Evolutionary conservation across 2,329 filamentous ascomycete species (phyloP).

Genomic region (Pseudogymnoascus sp.): DNA sequence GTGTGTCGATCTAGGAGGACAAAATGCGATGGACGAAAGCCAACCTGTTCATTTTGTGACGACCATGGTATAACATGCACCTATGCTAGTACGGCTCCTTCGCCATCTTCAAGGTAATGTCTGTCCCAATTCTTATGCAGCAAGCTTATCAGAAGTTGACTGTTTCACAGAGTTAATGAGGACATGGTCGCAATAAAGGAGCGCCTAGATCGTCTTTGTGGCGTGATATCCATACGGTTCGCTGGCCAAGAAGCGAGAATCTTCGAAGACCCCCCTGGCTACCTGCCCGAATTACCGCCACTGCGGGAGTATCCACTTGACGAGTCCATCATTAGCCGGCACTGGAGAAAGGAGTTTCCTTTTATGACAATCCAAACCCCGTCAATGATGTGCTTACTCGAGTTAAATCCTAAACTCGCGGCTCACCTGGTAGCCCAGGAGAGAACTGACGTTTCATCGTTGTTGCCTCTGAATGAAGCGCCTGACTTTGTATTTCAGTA

Average conservation of each 20-base stretch:
- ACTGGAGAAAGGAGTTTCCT: conserved; percentile 16
- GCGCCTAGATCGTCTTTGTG: conserved; percentile 11
- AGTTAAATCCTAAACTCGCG: conserved; percentile 11
- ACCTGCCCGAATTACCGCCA: background rate
- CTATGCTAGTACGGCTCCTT: conserved; percentile 5
- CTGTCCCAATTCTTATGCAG: background rate
- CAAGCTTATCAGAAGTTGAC: background rate
- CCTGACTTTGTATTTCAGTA: conserved; percentile 15
- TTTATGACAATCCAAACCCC: conserved; percentile 18
- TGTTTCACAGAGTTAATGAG: background rate
- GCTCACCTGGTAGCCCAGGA: conserved; percentile 14
- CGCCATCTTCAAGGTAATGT: conserved; percentile 12
- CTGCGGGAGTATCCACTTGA: conserved; percentile 14
- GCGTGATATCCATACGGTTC: conserved; percentile 6
- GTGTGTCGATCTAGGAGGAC: conserved; percentile 21
- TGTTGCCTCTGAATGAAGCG: conserved; percentile 15
- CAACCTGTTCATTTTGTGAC: conserved; percentile 20
- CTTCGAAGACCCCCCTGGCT: background rate
- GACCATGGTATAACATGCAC: conserved; percentile 16
- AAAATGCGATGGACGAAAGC: conserved; percentile 23
- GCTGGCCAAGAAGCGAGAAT: background rate
- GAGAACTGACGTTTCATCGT: conserved; percentile 12
- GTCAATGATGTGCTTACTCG: conserved; percentile 16
- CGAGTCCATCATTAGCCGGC: conserved; percentile 17
- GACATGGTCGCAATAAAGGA: conserved; percentile 10